Conservation (phyloP, 805 yeast species). For the Candida pseudofarinosa region DNA sequence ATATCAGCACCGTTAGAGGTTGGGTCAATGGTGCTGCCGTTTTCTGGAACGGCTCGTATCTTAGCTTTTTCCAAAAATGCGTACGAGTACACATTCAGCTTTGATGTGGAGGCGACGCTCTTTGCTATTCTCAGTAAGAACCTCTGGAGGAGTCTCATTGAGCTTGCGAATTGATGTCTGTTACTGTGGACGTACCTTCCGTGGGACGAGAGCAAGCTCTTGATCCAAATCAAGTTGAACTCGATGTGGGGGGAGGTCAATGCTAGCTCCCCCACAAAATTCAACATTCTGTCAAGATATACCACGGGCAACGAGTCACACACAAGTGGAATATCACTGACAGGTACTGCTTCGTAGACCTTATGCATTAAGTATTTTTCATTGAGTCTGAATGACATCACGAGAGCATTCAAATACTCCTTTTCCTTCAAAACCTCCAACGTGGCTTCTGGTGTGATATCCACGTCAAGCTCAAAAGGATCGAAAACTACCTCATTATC, state of each 20-base stretch:
- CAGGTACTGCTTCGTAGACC: conserved; percentile 70
- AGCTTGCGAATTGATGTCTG: conserved; percentile 58
- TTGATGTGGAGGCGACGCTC: conserved; percentile 56
- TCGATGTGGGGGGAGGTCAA: conserved; percentile 76
- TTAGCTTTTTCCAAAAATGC: conserved; percentile 41
- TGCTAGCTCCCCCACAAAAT: conserved; percentile 60
- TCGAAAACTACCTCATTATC: conserved; percentile 77
- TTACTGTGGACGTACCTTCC: conserved; percentile 68
- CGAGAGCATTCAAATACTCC: conserved; percentile 71
- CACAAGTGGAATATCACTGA: conserved; percentile 65
- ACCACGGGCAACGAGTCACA: conserved; percentile 70
- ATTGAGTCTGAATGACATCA: conserved; percentile 91
- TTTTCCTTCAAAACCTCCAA: conserved; percentile 54
- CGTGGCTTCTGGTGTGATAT: conserved; percentile 80
- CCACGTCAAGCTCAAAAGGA: conserved; percentile 92
- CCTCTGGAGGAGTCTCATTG: conserved; percentile 68
- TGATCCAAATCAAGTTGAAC: conserved; percentile 79
- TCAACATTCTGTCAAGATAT: conserved; percentile 63
- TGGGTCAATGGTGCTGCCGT: conserved; percentile 24
- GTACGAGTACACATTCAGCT: conserved; percentile 51
- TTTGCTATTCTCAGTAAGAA: conserved; percentile 72
- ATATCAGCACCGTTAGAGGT: too few relatives aligned
- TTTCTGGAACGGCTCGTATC: conserved; percentile 16
- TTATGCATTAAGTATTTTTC: conserved; percentile 69
- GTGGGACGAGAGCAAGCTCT: conserved; percentile 61